Evolutionary conservation across 306 rosid genomes (phyloP), one percentile per base, ranked within the genome.

Genomic region (Lathyrus oleraceus): DNA sequence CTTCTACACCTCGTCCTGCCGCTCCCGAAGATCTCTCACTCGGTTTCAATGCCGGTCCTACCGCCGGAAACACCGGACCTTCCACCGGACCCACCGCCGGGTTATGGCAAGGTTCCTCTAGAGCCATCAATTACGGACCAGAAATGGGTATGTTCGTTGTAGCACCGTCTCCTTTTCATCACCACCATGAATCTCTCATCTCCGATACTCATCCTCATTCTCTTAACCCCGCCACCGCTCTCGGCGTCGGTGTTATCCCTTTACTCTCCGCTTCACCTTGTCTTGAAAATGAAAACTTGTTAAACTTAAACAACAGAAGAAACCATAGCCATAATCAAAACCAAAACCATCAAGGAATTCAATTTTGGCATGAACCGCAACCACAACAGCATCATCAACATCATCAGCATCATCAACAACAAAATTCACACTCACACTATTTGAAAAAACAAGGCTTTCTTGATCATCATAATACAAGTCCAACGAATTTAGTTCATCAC

Each of bases 1-100:
- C 95, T 15, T 71, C 85, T 49, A 25, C 74, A 47, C 69, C 77
- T 10, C 67, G 67, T 52, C 71, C 81, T 14, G 60, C 88, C 40
- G 80, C 59, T 14, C 86, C 91, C 4, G 90, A 90, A 75, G 96
- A 87, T 4, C 91, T 94, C 39, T 94, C 94, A 0, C 90, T 93
- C 35, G 95, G 98, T 56, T 94, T 94, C 92, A 94, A 94, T 88
- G 96, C 96, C 1, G 88, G 67, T 27, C 90, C 96, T 11, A 0
- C 89, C 42, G 51, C 86, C 47, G 65, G 61, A 23, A 0, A 87
- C 45, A 48, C 86, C 65, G 66, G 62, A 25, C 12, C 39, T 57
- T 57, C 82, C 61, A 14, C 93, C 82, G 89, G 88, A 65, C 69
- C 88, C 65, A 3, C 85, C 65, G 2, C 88, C 43, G 76, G 89